Evolutionary conservation across 805 yeast species (phyloP).

Genomic region (Candida adriatica): DNA sequence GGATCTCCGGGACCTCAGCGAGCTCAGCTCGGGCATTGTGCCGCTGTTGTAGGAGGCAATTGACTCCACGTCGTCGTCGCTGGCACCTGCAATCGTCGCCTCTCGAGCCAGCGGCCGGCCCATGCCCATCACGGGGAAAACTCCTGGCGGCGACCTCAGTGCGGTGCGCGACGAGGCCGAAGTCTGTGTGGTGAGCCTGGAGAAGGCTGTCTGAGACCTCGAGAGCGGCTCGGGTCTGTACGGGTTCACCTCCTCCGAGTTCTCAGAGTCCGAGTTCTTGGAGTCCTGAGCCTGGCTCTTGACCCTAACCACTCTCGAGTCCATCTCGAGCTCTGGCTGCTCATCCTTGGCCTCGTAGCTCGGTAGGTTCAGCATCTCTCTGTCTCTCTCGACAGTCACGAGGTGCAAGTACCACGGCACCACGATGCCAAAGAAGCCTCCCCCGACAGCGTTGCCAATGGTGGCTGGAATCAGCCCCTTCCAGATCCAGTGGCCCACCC

Average conservation of each 20-base stretch:
- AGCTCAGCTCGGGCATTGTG: constrained; percentile 2
- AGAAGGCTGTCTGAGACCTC: background rate
- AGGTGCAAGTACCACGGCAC: constrained; percentile 72
- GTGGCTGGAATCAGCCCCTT: constrained; percentile 63
- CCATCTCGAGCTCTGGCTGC: constrained; percentile 71
- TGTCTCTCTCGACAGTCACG: constrained; percentile 66
- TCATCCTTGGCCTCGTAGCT: constrained; percentile 68
- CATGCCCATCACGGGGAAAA: constrained; percentile 77
- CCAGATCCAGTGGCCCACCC: constrained; percentile 67
- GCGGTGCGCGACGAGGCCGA: background rate
- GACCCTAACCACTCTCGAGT: constrained; percentile 68
- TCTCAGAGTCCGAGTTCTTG: background rate
- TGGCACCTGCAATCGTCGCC: constrained; percentile 43
- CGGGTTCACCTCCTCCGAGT: constrained; percentile 2
- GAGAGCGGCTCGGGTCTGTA: constrained; percentile 2
- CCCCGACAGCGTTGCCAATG: constrained; percentile 78
- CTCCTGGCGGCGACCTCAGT: constrained; percentile 61
- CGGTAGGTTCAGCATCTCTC: constrained; percentile 55
- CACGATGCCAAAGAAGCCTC: constrained; percentile 53
- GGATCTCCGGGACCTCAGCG: constrained; percentile 7
- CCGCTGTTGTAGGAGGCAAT: constrained; percentile 10
- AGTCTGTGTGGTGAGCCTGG: background rate
- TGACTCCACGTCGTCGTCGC: constrained; percentile 4
- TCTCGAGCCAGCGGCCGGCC: constrained; percentile 56
- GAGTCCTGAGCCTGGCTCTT: constrained; percentile 12